These are phyloP conservation scores for Rhynchospora pubera DNA, from an alignment of 176 grass and related monocot genomes.

Conservation along the genomic window DNA sequence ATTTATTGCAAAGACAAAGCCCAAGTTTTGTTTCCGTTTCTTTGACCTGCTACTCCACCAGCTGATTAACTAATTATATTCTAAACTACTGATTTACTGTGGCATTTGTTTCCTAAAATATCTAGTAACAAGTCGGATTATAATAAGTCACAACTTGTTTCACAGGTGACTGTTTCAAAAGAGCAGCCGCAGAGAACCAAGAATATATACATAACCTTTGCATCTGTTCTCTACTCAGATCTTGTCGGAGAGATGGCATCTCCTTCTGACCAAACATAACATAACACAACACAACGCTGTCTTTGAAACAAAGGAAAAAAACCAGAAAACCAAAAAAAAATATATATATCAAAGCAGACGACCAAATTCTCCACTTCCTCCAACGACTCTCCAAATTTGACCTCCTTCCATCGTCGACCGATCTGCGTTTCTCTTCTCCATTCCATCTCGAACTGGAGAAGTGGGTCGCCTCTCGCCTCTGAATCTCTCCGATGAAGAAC, in stretches of 20 bases:
- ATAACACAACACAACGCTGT: neutral
- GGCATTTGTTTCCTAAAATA: neutral
- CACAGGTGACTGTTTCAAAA: no score
- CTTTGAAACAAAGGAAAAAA: neutral
- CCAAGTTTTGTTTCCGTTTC: neutral
- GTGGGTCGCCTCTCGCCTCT: neutral
- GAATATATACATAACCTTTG: neutral
- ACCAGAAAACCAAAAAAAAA: neutral
- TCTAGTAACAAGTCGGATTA: neutral
- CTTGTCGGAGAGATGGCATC: neutral
- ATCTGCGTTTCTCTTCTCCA: neutral
- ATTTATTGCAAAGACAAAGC: neutral
- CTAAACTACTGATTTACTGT: neutral
- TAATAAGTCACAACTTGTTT: neutral
- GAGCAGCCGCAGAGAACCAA: neutral
- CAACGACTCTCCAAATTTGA: neutral
- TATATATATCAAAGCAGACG: neutral
- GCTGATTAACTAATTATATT: neutral
- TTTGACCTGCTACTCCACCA: neutral
- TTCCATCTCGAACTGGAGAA: neutral
- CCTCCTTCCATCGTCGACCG: neutral
- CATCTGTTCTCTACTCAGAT: neutral
- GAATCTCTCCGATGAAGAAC: slow-evolving; percentile 3
- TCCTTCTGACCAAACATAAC: neutral
- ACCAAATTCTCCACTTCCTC: neutral